Evolutionary conservation across 108 stramenopile species (phyloP).

Genomic region (Nannochloropsis gaditana): DNA sequence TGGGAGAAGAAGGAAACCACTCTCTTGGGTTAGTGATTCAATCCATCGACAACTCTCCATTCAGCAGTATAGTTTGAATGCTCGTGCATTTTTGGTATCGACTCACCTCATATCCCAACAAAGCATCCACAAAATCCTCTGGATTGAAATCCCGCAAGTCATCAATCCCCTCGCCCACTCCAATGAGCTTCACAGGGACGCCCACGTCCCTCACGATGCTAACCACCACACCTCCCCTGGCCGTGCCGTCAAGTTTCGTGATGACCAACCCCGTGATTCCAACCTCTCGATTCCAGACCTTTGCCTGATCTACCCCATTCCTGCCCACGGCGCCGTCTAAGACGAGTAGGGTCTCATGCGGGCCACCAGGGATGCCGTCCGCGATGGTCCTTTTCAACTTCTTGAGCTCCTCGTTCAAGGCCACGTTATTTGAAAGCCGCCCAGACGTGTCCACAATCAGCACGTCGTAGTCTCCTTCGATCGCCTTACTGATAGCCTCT

Average conservation of each 20-base stretch:
- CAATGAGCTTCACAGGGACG: constrained; percentile 89
- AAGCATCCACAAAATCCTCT: constrained; percentile 50
- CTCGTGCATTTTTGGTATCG: no score
- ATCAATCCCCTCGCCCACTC: constrained; percentile 76
- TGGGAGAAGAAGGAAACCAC: not conserved
- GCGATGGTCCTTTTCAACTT: constrained; percentile 81
- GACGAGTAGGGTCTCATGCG: constrained; percentile 85
- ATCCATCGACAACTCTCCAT: no score
- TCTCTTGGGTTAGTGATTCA: no score
- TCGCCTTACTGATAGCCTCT: constrained; percentile 55
- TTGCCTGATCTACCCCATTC: constrained; percentile 83
- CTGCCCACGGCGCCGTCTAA: constrained; percentile 87
- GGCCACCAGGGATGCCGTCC: constrained; percentile 61
- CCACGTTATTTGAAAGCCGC: constrained; percentile 78
- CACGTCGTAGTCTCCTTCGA: constrained; percentile 70
- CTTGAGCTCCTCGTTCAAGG: constrained; percentile 70
- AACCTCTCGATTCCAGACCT: constrained; percentile 58
- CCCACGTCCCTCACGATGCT: constrained; percentile 76
- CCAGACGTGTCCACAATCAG: constrained; percentile 86
- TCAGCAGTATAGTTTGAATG: no score
- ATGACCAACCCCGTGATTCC: constrained; percentile 81
- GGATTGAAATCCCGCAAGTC: constrained; percentile 56
- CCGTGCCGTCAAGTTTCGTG: constrained; percentile 88
- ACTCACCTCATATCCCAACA: constrained; percentile 49
- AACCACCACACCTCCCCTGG: constrained; percentile 84